phyloP scores from a whole-genome alignment of 2,329 filamentous ascomycete genomes.

The Alternaria consortialis region DNA sequence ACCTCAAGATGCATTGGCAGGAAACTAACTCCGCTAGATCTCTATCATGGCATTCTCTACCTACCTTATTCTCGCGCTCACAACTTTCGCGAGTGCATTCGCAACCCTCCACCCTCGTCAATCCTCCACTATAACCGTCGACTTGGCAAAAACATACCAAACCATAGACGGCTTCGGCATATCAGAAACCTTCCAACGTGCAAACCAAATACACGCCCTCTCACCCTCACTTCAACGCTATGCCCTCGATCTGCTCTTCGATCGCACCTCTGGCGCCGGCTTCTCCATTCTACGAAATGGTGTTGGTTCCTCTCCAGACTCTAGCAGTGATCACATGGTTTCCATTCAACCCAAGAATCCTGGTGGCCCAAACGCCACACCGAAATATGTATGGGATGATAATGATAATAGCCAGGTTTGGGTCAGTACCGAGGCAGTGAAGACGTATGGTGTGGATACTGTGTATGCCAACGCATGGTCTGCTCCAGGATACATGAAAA shows the following conservation, averaged over 20 bases:
- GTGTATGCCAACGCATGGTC: conserved; percentile 62
- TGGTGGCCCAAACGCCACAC: conserved; percentile 32
- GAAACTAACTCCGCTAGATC: too few relatives aligned
- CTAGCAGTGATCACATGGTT: conserved; percentile 51
- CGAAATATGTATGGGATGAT: conserved; percentile 42
- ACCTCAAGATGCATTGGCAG: not conserved
- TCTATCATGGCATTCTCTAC: conserved; percentile 14
- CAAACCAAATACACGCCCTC: conserved; percentile 56
- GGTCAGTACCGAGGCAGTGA: conserved; percentile 60
- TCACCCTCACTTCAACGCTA: conserved; percentile 50
- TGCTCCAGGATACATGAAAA: conserved; percentile 63
- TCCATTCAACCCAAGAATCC: conserved; percentile 40
- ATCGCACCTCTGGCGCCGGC: conserved; percentile 56
- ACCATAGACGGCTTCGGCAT: conserved; percentile 60
- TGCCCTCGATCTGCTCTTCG: conserved; percentile 58
- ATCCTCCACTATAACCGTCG: conserved; percentile 51
- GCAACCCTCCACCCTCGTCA: conserved; percentile 19
- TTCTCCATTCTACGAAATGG: conserved; percentile 58
- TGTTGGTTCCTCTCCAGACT: conserved; percentile 58
- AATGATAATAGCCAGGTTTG: conserved; percentile 59
- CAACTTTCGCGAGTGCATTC: not conserved
- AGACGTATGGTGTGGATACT: conserved; percentile 54
- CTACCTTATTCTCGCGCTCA: conserved; percentile 19
- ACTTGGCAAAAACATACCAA: conserved; percentile 56
- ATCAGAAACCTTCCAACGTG: conserved; percentile 57